A percentile compares a stretch with the other conserved stretches of the same genome.
These are phyloP conservation scores for Endothia cerciana DNA, from an alignment of 2,329 filamentous ascomycete species.

Conservation along the genomic window DNA sequence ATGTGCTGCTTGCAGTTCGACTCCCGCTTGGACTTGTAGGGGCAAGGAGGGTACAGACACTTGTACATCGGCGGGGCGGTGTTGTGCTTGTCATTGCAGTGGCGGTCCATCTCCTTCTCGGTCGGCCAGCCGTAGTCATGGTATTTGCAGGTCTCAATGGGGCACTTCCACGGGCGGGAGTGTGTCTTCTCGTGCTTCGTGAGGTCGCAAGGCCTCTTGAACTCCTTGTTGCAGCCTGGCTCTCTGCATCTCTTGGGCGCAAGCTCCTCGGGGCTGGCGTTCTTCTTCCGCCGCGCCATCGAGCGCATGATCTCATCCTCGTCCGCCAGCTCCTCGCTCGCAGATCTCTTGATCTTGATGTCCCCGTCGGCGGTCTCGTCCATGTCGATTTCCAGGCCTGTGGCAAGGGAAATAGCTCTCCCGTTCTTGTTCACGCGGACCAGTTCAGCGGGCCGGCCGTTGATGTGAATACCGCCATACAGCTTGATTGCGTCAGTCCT, in stretches of 20 bases:
- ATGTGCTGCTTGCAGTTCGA: conserved; percentile 99
- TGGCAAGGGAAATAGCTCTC: conserved; percentile 77
- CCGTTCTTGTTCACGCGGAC: conserved; percentile 82
- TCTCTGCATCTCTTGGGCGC: conserved; percentile 78
- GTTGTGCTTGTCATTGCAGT: conserved; percentile 96
- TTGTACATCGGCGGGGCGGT: conserved; percentile 77
- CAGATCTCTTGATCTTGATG: conserved; percentile 66
- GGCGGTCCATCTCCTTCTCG: conserved; percentile 95
- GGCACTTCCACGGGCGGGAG: conserved; percentile 94
- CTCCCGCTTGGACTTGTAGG: conserved; percentile 93
- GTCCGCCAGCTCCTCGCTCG: conserved; percentile 72
- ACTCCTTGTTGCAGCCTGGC: conserved; percentile 81
- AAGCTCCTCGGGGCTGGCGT: conserved; percentile 81
- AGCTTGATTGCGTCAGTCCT: conserved; percentile 74
- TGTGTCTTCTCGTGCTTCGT: conserved; percentile 99
- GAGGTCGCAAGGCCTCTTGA: conserved; percentile 94
- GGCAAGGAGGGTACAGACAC: conserved; percentile 82
- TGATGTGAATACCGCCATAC: conserved; percentile 78
- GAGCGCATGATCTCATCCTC: conserved; percentile 85
- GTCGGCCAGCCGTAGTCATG: conserved; percentile 90
- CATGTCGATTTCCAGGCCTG: conserved; percentile 65
- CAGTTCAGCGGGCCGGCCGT: conserved; percentile 81
- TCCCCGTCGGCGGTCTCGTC: conserved; percentile 51
- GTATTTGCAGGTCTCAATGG: conserved; percentile 82
- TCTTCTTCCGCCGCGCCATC: conserved; percentile 96